These are phyloP conservation scores for Calonectria multiphialidica DNA, from an alignment of 2,329 filamentous ascomycete genomes.

Conservation along the genomic window DNA sequence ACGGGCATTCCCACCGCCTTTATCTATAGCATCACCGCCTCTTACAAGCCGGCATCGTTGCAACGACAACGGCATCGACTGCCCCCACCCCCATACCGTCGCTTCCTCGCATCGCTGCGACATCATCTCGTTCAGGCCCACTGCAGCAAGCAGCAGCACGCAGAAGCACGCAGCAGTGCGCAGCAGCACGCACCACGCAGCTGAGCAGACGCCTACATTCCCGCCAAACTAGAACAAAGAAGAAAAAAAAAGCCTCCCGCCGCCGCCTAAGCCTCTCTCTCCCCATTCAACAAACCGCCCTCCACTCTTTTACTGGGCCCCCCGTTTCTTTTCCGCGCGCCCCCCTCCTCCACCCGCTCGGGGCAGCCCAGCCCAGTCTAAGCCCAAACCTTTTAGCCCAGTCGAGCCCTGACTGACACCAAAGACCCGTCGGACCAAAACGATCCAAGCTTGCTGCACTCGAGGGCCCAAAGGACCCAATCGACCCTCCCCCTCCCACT, in stretches of 20 bases:
- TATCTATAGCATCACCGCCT: constrained; percentile 11
- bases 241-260: constrained; percentile 6
- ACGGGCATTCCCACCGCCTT: constrained; percentile 18
- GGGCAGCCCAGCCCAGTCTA: constrained; percentile 22
- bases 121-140: constrained; percentile 13
- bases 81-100: constrained; percentile 6
- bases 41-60: constrained; percentile 14
- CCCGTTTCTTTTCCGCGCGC: constrained; percentile 24
- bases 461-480: constrained; percentile 33
- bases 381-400: constrained; percentile 25
- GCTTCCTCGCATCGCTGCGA: constrained; percentile 12
- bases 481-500: constrained; percentile 36
- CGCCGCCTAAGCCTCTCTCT: constrained; percentile 25
- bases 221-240: constrained; percentile 20
- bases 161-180: background rate
- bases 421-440: constrained; percentile 19
- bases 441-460: constrained; percentile 5
- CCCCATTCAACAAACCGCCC: constrained; percentile 14
- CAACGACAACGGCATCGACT: constrained; percentile 10
- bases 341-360: constrained; percentile 20
- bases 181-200: constrained; percentile 17
- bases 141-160: background rate
- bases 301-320: constrained; percentile 24
- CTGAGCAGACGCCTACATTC: constrained; percentile 29
- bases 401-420: constrained; percentile 30